A percentile compares a stretch with the other conserved stretches of the same genome.
These are phyloP conservation scores for Phenoliferia sp. DNA, from an alignment of 1,284 basidiomycete genomes.

Conservation along the genomic window DNA sequence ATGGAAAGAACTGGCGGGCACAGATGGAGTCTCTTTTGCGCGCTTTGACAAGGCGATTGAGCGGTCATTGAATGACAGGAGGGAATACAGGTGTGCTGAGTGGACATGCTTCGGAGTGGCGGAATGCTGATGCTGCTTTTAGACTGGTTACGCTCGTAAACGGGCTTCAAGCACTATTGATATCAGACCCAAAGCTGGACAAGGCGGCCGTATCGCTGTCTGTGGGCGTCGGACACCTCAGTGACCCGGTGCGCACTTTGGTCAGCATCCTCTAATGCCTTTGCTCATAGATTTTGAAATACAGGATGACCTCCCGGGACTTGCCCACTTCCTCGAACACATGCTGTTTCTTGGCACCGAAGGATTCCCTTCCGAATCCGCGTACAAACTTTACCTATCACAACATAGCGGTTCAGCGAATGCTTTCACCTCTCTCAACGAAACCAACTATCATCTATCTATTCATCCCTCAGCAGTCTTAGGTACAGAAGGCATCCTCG, in stretches of 20 bases:
- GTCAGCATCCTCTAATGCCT: neutral
- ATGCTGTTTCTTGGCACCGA: conserved; percentile 74
- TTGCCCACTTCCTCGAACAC: conserved; percentile 93
- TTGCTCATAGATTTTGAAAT: neutral
- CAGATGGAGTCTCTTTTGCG: conserved; percentile 3
- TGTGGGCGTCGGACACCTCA: conserved; percentile 90
- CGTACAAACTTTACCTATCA: conserved; percentile 80
- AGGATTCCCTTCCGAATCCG: conserved; percentile 82
- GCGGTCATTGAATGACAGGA: conserved; percentile 67
- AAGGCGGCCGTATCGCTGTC: conserved; percentile 93
- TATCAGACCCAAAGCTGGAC: conserved; percentile 82
- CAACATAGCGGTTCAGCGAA: conserved; percentile 87
- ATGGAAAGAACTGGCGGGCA: neutral
- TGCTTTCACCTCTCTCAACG: conserved; percentile 70
- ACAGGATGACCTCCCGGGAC: conserved; percentile 69
- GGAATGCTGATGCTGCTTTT: neutral
- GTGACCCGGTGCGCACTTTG: conserved; percentile 71
- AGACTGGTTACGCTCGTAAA: conserved; percentile 73
- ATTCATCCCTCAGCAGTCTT: conserved; percentile 82
- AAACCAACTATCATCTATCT: conserved; percentile 90
- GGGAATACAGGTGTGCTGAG: conserved; percentile 59
- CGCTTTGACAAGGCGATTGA: conserved; percentile 63
- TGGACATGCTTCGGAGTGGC: too few species aligned
- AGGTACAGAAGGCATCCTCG: conserved; percentile 83
- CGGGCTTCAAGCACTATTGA: conserved; percentile 79